phyloP scores from a whole-genome alignment of 2,329 filamentous ascomycete species.

The Exserohilum rostratum region DNA sequence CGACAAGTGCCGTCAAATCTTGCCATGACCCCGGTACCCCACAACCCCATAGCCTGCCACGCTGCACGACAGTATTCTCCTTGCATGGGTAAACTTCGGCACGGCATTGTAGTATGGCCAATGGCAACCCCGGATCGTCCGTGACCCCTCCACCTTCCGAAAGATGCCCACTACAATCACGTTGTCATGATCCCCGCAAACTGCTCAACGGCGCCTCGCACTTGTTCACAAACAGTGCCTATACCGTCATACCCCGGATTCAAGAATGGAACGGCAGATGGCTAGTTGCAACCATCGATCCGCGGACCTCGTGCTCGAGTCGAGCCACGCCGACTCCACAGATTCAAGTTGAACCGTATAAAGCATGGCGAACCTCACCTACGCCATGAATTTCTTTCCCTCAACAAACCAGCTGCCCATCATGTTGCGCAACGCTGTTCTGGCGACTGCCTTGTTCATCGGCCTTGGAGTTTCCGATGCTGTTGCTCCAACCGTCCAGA shows the following conservation, averaged over 20 bases:
- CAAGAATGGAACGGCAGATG: conserved; percentile 9
- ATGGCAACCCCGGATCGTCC: background rate
- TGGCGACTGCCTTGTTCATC: conserved; percentile 20
- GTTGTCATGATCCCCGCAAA: conserved; percentile 14
- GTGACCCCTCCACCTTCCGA: conserved; percentile 5
- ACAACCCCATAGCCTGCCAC: conserved; percentile 6
- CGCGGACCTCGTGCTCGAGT: background rate
- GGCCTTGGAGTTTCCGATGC: conserved; percentile 17
- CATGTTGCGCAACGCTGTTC: conserved; percentile 22
- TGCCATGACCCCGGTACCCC: conserved; percentile 11
- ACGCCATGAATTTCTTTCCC: background rate
- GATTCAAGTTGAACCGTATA: conserved; percentile 5
- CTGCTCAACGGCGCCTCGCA: conserved; percentile 4
- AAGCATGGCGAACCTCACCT: conserved; percentile 8
- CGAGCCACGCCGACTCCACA: background rate
- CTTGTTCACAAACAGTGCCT: conserved; percentile 2
- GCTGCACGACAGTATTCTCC: conserved; percentile 1
- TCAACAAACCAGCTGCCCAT: conserved; percentile 1
- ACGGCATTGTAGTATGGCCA: background rate
- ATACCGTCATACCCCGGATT: conserved; percentile 12
- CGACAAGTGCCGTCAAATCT: background rate
- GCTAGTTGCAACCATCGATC: background rate
- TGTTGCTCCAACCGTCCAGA: conserved; percentile 39
- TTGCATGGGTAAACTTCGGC: conserved; percentile 7
- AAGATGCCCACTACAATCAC: conserved; percentile 2